Evolutionary conservation across 2,329 filamentous ascomycete genomes (phyloP).

Genomic region (Alternaria panax): DNA sequence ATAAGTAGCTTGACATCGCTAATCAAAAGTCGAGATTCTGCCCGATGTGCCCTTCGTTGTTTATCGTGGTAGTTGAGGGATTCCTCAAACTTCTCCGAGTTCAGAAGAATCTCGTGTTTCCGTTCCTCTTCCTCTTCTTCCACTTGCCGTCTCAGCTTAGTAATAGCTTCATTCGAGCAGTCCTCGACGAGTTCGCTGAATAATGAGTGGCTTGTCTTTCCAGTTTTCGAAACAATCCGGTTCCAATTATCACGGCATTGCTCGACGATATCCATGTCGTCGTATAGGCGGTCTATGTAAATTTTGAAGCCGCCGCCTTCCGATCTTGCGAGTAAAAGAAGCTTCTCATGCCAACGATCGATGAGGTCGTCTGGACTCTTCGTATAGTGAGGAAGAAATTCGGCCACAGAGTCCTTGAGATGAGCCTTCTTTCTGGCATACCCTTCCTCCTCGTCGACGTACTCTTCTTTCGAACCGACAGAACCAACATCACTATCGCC

Average conservation of each 20-base stretch:
- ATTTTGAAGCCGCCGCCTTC: not conserved
- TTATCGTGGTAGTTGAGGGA: not conserved
- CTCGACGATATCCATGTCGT: not conserved
- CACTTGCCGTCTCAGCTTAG: not conserved
- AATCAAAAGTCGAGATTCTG: not conserved
- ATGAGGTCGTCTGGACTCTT: not conserved
- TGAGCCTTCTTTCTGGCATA: not conserved
- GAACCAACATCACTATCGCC: not conserved
- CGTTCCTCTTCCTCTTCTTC: not conserved
- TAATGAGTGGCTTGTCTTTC: not conserved
- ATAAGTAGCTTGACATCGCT: not conserved
- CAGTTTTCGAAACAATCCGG: not conserved
- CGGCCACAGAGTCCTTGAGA: not conserved
- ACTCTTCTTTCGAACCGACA: not conserved
- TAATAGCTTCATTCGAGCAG: not conserved
- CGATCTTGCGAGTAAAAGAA: not conserved
- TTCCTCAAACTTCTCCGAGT: not conserved
- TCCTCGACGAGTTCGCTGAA: not conserved
- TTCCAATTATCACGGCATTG: not conserved
- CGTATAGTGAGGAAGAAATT: not conserved
- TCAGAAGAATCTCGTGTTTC: not conserved
- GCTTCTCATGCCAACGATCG: not conserved
- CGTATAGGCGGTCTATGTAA: not conserved
- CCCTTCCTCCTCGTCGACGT: not conserved
- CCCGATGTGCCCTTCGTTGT: not conserved